Evolutionary conservation across 305 asterid genomes (phyloP), one percentile per base, ranked within the genome.

Genomic region (Stenogyne calaminthoides): DNA sequence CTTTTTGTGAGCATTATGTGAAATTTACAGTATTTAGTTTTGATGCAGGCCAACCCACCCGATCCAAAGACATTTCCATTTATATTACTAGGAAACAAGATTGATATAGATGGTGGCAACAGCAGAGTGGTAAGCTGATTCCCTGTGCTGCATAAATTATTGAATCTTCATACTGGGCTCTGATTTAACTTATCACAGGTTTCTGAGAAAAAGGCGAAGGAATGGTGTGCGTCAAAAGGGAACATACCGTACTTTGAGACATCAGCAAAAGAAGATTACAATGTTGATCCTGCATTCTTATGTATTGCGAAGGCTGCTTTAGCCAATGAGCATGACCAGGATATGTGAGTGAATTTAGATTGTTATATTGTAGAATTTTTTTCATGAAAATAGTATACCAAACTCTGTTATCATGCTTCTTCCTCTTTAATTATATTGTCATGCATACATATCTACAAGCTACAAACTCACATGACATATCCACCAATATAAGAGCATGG

Each of bases 181-280:
- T 78, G 40, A 77, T 64, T n/a, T 22, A 34, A 11, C 29, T 51
- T 25, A 54, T 54, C 65, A 37, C 88, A 94, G 99, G 98, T 94
- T 74, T 90, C 97, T 69, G 98, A 94, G 81, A 92, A 90, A 81
- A 92, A 88, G 78, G 98, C 96, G 0, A 90, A 76, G 87, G 99
- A 92, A 77, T 94, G 99, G 99, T 94, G 99, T 85, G 93, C 92
- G 44, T 90, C 99, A 67, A 94, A 94, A 82, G 99, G 99, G 81
- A 84, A 85, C 80, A 85, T 94, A 61, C 98, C 99, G 40, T 94
- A 94, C 89, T 94, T 82, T 80, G 99, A 94, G 89, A 94, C 99
- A 76, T 94, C 99, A 57, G 99, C 99, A 34, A 94, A 92, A 81
- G 99, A 94, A 86, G 99, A 90, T 81, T 84, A 78, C 86, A 92